Base-by-base conservation (phyloP, 1,284 basidiomycete genomes). In the Ustilago vetiveriae region DNA sequence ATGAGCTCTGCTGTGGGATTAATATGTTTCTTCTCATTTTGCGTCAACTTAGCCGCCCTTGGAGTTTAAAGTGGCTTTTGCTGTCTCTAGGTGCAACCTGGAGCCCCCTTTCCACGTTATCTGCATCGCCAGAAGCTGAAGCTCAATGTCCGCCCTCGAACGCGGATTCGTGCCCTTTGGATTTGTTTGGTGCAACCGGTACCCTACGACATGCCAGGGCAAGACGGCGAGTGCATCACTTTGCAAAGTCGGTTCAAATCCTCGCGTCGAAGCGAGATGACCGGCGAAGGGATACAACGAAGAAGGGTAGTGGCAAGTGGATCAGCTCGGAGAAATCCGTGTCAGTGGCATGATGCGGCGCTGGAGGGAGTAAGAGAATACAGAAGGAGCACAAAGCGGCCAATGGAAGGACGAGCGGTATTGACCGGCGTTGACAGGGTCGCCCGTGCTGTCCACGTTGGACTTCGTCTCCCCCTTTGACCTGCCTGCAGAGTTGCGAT, bases 351-450 rank as follows among this genome's bases (percentile, higher is more conserved):
- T 21, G 17, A 13, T 21, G 36, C 36, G 36, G 36, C 8, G 13
- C 36, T 37, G 2, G 36, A 19, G 19, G 36, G 33, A 35, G 33
- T 26, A 33, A n/a, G n/a, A 35, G n/a, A n/a, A n/a, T n/a, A n/a
- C n/a, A n/a, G n/a, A n/a, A n/a, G n/a, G n/a, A n/a, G n/a, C n/a
- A 6, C 2, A 46, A 24, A 35, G 16, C 42, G 38, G 21, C 50
- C 57, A 60, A 46, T 38, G 43, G 32, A 29, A 21, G 24, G n/a
- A 37, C 24, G 24, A 29, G 43, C 53, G 59, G 53, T 56, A 63
- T 52, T 63, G 59, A 63, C 53, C 48, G 59, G 59, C 52, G 42
- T 40, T 62, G 59, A 26, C 16, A n/a, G 29, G 14, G 29, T 10
- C 14, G 29, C 10, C 29, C 29, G 29, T 14, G n/a, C 29, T 1